These are phyloP conservation scores for Sabuloglossum arenarium DNA, from an alignment of 495 filamentous ascomycete genomes.

Conservation along the genomic window DNA sequence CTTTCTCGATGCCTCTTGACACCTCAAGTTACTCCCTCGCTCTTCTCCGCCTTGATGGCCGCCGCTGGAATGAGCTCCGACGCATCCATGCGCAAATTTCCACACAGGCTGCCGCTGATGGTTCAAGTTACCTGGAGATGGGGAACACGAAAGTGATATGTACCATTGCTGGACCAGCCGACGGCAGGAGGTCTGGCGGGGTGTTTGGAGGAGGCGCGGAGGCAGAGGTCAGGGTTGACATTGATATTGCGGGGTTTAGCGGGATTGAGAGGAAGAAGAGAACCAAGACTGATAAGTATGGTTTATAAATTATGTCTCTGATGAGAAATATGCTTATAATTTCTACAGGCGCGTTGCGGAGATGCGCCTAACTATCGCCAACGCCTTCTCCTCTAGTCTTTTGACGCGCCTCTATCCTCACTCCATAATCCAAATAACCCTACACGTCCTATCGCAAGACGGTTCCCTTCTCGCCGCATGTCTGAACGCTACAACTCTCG, in stretches of 20 bases:
- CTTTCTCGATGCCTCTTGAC: slow-evolving; percentile 64
- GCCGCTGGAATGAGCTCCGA: slow-evolving; percentile 95
- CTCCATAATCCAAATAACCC: slow-evolving; percentile 56
- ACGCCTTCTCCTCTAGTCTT: slow-evolving; percentile 49
- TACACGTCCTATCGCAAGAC: slow-evolving; percentile 81
- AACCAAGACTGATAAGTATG: slow-evolving; percentile 53
- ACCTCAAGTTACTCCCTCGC: slow-evolving; percentile 72
- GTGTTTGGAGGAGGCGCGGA: slow-evolving; percentile 23
- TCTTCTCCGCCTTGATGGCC: slow-evolving; percentile 76
- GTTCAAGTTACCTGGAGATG: slow-evolving; percentile 79
- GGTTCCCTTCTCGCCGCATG: slow-evolving; percentile 76
- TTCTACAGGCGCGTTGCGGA: slow-evolving; percentile 48
- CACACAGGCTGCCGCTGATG: slow-evolving; percentile 78
- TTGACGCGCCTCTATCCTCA: slow-evolving; percentile 81
- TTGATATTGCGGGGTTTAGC: slow-evolving; percentile 72
- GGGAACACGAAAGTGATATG: slow-evolving; percentile 95
- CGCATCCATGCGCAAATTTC: slow-evolving; percentile 74
- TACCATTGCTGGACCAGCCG: slow-evolving; percentile 64
- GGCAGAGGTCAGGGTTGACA: slow-evolving; percentile 56
- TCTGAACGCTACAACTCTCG: slow-evolving; percentile 81
- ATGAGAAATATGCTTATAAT: not conserved
- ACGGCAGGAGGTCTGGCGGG: slow-evolving; percentile 31
- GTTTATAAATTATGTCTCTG: not conserved
- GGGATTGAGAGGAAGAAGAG: slow-evolving; percentile 65
- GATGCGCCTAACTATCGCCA: slow-evolving; percentile 52